Evolutionary conservation across 2,329 filamentous ascomycete species (phyloP), one percentile per base, ranked within the genome.

Genomic region (Ophiocordyceps polyrhachis-furcata): DNA sequence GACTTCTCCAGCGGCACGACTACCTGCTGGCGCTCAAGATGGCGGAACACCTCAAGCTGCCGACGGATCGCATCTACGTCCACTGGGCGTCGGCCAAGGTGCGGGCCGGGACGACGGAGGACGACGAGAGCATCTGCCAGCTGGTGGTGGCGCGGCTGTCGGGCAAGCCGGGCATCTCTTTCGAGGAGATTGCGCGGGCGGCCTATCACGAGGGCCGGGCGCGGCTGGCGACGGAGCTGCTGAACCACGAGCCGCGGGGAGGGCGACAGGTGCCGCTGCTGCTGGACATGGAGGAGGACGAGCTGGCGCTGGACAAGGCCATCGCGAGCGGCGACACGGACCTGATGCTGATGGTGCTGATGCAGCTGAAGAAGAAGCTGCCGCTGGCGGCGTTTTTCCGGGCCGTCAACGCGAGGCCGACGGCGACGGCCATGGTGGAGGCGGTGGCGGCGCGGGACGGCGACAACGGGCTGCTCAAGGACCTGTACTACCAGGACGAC

Each of bases 71-170:
- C 45, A 93, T 98, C 47, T 94, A 95, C 55, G 86, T 94, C 1
- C 88, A 95, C 58, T 98, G 91, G 91, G 91, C 91, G 1, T 89
- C 83, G 17, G 81, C 91, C 57, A 98, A 96, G 60, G 89, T 96
- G 4, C 83, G 87, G 23, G 68, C 82, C 3, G 88, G 88, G 0
- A 73, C 78, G 0, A 73, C 78, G 0, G 87, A 87, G 50, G 81
- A 93, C 49, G 91, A 96, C 56, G 87, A 93, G 41, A 77, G 79
- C 1, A 85, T 94, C 40, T 95, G 88, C 60, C 75, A 77, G 29
- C 70, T 88, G 44, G 85, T 98, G 14, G 88, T 96, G 11, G 79
- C 86, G 52, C 84, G 86, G 54, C 71, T 98, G 1, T 76, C 82
- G 1, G 87, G 84, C 32, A 94, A 93, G 57, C 79, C 82, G 0